Conservation (phyloP, 139 green algal genomes). For the Chlamydomonas sphaeroides region DNA sequence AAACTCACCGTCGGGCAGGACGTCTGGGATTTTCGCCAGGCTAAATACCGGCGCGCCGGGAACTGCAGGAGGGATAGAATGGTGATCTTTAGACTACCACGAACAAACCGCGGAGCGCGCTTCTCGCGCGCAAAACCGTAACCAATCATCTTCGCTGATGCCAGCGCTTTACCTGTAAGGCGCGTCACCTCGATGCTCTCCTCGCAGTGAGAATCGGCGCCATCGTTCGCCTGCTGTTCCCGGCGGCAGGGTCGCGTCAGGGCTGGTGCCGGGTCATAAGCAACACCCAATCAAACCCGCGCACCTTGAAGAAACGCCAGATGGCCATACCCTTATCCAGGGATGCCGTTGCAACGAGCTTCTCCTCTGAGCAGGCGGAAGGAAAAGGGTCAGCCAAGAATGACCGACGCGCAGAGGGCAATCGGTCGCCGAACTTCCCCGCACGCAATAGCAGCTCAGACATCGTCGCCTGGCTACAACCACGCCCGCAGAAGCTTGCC, state of each 20-base stretch:
- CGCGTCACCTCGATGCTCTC: conserved; percentile 36
- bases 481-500: too few species aligned
- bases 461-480: too few species aligned
- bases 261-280: too few species aligned
- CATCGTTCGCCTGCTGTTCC: background rate
- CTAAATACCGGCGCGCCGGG: conserved; percentile 24
- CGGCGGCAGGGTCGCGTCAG: background rate
- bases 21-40: conserved; percentile 30
- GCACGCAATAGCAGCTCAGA: too few species aligned
- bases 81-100: too few species aligned
- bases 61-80: background rate
- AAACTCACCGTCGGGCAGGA: conserved; percentile 26
- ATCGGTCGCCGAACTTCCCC: too few species aligned
- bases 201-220: background rate
- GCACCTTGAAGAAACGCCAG: conserved; percentile 51
- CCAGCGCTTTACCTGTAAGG: background rate
- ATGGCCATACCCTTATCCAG: conserved; percentile 72
- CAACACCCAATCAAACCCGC: background rate
- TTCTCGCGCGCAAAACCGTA: too few species aligned
- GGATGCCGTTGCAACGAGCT: conserved; percentile 63
- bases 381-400: background rate
- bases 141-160: too few species aligned
- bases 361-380: conserved; percentile 19
- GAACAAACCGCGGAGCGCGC: too few species aligned
- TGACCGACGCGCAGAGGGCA: too few species aligned